These are phyloP conservation scores for Solanum appendiculatum DNA, from an alignment of 257 asterid species.

Conservation along the genomic window DNA sequence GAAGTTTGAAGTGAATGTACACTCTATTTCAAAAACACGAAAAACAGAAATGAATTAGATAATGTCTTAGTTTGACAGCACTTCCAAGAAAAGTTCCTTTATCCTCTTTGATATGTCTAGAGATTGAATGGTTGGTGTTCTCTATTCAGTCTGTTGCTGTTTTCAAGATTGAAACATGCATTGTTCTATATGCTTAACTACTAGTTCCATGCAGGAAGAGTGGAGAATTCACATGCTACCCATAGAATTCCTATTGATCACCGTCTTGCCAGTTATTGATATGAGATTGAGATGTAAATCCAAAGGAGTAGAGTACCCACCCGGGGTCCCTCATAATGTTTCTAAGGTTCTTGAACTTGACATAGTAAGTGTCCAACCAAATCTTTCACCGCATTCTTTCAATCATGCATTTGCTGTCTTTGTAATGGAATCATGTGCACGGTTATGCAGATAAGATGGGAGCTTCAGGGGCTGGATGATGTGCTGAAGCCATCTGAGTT, in stretches of 20 bases:
- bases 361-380: constrained; percentile 44
- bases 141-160: not conserved
- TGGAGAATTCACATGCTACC: constrained; percentile 98
- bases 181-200: not conserved
- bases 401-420: not conserved
- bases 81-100: not conserved
- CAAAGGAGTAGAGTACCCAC: constrained; percentile 61
- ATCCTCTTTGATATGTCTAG: not conserved
- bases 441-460: constrained; percentile 73
- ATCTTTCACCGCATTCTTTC: not conserved
- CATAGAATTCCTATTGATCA: constrained; percentile 67
- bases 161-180: not conserved
- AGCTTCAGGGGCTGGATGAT: constrained; percentile 84
- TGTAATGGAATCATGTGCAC: not conserved
- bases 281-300: constrained; percentile 77
- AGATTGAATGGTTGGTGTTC: not conserved
- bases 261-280: constrained; percentile 66
- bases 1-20: not conserved
- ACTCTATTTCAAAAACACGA: not conserved
- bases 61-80: not conserved
- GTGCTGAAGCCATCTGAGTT: constrained; percentile 75
- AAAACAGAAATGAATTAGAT: not conserved
- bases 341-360: constrained; percentile 82
- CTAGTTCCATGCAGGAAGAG: constrained; percentile 51
- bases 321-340: constrained; percentile 49